Base-by-base conservation (phyloP, 2,329 filamentous ascomycete species). In the Rutstroemia sp. region DNA sequence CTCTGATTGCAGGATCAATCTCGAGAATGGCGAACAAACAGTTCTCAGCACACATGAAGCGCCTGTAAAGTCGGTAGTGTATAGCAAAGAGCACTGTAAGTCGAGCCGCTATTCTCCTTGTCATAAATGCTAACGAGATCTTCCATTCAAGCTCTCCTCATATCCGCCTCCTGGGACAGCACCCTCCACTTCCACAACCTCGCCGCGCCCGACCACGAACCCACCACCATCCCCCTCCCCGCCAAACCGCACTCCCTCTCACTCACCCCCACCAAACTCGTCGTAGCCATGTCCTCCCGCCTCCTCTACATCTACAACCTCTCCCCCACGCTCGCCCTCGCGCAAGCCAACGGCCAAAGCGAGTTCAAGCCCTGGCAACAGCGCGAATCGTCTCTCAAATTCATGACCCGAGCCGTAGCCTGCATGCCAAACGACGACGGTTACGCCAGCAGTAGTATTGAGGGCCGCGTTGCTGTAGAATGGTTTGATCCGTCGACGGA, bases 361-460 rank as follows among this genome's bases (percentile, higher is more conserved):
- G 73, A 78, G 19, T 73, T 91, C 53, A 81, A 88, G 68, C 92
- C 92, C 0, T 96, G 90, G 90, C 94, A 99, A 72, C 83, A 89
- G 65, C 84, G 94, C 59, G 94, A 99, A 72, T 95, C 89, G 52
- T 95, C 88, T 25, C 80, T 99, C 68, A 95, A 96, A 71, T 99
- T 96, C 74, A 90, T 96, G 78, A 97, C 92, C 1, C 83, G 94
- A 58, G 89, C 89, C 17, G 88, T 97, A 0, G 86, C 91, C 16
- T 96, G 92, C 72, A 97, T 99, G 94, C 92, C 94, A 14, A 92
- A 94, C 66, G 94, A 96, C 63, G 88, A 87, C 10, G 94, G 94
- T 5, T 99, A 97, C 70, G 92, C 92, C 9, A 92, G 88, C 1
- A 89, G 84, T 57, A 92, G 86, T 66, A 99, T 99, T 66, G 94